Evolutionary conservation across 148 eudicot species (phyloP).

Genomic region (Silene conica): DNA sequence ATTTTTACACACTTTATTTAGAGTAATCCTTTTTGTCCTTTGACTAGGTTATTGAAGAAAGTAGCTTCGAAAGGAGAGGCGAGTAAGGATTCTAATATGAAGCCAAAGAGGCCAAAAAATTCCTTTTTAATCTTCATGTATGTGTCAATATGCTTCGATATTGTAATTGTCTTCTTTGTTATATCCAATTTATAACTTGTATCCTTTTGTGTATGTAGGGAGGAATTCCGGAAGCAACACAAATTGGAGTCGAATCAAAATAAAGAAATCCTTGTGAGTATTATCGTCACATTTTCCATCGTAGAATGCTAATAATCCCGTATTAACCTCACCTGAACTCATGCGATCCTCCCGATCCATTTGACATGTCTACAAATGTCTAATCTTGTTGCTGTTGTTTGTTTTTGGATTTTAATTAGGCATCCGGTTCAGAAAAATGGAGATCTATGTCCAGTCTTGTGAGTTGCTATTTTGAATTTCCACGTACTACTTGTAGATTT

Average conservation of each 20-base stretch:
- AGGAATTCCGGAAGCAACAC: constrained; percentile 27
- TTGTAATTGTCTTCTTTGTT: not conserved
- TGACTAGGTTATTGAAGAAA: constrained; percentile 3
- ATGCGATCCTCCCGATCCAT: not conserved
- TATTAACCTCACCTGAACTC: too few species aligned
- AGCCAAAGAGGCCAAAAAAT: constrained; percentile 27
- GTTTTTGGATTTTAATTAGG: constrained; percentile 9
- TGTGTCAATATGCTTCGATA: not conserved
- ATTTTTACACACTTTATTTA: not conserved
- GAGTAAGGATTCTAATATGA: constrained; percentile 13
- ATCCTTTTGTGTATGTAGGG: constrained; percentile 21
- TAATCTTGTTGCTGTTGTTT: not conserved
- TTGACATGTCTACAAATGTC: not conserved
- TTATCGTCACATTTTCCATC: not conserved
- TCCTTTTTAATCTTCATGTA: constrained; percentile 25
- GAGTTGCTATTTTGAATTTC: constrained; percentile 7
- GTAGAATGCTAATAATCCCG: too few species aligned
- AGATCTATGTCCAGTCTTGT: constrained; percentile 25
- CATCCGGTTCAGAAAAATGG: constrained; percentile 27
- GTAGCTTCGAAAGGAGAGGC: not conserved
- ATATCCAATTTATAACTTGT: not conserved
- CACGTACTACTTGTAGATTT: not conserved
- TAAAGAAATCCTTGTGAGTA: constrained; percentile 20
- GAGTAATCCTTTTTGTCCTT: not conserved
- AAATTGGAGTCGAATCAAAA: constrained; percentile 14